Evolutionary conservation across 2,329 filamentous ascomycete species (phyloP).

Genomic region (Colletotrichum shisoi): DNA sequence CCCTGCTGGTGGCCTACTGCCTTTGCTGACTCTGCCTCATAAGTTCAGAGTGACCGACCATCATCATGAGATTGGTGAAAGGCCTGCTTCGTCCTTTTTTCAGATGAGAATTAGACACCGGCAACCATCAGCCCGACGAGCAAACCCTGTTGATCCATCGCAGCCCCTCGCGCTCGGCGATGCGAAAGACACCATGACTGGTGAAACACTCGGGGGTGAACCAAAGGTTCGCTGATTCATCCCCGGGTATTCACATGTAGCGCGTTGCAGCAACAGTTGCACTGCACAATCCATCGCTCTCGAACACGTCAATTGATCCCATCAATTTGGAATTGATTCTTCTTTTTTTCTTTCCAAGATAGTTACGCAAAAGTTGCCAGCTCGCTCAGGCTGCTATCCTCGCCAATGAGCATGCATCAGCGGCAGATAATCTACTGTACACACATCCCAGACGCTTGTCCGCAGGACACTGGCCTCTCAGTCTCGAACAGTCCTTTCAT

Average conservation of each 20-base stretch:
- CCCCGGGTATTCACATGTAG: constrained; percentile 5
- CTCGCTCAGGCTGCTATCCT: constrained; percentile 23
- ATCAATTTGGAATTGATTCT: constrained; percentile 14
- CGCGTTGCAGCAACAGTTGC: not conserved
- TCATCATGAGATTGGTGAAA: not conserved
- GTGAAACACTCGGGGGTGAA: constrained; percentile 27
- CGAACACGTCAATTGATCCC: constrained; percentile 4
- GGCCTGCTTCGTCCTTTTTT: not conserved
- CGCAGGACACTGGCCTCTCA: not conserved
- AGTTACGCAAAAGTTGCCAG: constrained; percentile 23
- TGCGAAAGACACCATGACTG: constrained; percentile 12
- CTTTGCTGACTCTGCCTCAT: not conserved
- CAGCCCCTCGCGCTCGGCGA: constrained; percentile 9
- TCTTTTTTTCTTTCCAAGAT: constrained; percentile 20
- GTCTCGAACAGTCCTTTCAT: constrained; percentile 2
- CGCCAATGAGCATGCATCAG: constrained; percentile 16
- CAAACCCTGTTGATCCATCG: not conserved
- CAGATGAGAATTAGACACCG: not conserved
- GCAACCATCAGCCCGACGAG: not conserved
- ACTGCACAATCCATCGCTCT: not conserved
- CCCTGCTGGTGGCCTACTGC: not conserved
- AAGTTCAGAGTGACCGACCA: not conserved
- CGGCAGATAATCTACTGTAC: constrained; percentile 16
- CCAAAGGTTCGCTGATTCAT: constrained; percentile 22
- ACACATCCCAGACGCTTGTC: constrained; percentile 4